Evolutionary conservation across 257 asterid genomes (phyloP), one percentile per base, ranked within the genome.

Genomic region (Agastache rugosa): DNA sequence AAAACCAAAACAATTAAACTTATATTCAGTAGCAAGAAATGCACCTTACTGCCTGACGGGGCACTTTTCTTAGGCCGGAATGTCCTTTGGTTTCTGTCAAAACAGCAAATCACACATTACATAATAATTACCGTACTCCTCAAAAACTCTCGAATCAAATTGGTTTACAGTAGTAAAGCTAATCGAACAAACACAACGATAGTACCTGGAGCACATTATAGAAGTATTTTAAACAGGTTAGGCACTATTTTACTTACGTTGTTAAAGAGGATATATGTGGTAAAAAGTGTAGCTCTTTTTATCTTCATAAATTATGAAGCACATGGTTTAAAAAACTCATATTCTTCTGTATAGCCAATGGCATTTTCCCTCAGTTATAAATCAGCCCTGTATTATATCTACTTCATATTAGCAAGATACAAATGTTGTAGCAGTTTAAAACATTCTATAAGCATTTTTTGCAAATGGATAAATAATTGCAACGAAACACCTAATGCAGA

Each of bases 51-150:
- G 83, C 98, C 98, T 3, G 98, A 93, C 16, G 97, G 97, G 25
- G 96, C 96, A 83, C 96, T 93, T 78, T 93, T 91, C 75, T 93
- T 93, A 61, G 98, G 98, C 63, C 98, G 93, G 84, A 93, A 93
- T 5, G 98, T 93, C 82, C 89, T 87, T 80, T 93, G 98, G 59
- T 91, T 93, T 90, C 98, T 93, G 88, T 41, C 41, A 80, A 68
- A 69, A 55, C 34, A 83, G 53, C 75, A 80, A 74, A 69, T 17
- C 55, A 62, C 65, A 70, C 48, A 60, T 11, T 54, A 48, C 4
- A 42, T 20, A 41, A 15, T 53, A 54, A 67, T 17, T 47, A 39
- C 45, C 15, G 10, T 22, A 39, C 25, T 19, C 50, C 23, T 56
- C 3, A 25, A 12, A 35, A 59, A 6, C n/a, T 16, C 62, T 56